Evolutionary conservation across 2,329 filamentous ascomycete species (phyloP), one percentile per base, ranked within the genome.

Genomic region (Monilinia fructigena): DNA sequence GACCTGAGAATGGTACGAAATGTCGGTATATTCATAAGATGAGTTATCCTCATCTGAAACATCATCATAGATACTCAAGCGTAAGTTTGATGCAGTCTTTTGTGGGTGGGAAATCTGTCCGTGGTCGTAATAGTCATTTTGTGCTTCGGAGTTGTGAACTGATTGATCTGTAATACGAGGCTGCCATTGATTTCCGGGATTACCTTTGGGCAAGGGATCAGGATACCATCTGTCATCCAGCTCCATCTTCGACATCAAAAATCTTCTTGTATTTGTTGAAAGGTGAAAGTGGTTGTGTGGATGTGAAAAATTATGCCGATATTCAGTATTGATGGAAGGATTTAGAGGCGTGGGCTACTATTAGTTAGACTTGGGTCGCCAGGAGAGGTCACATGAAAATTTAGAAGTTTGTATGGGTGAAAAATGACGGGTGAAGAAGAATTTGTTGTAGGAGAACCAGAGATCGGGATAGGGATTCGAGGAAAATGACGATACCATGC

Each of bases 171-270:
- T 26, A 3, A 7, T 8, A 35, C 58, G 58, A 60, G 58, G 58
- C n/a, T 38, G 45, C 23, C 12, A 26, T 50, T 60, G 45, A 7
- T 12, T 60, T 4, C 45, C 38, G 1, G 28, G 31, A n/a, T 23
- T 60, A 11, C 58, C n/a, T 18, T 48, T 50, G 23, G 58, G 58
- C 7, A 60, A 50, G n/a, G 58, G 58, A 60, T 50, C 45, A 38
- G 58, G 58, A 60, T 60, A 14, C 58, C 58, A 60, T 12, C 28
- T 38, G 38, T 60, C 58, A 2, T 60, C 58, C 0, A 60, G 45
- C 58, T 60, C 58, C 45, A 60, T 60, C 38, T 5, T 38, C 14
- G 45, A 38, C 20, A 50, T 60, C 16, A 50, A 48, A 7, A 4
- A 26, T 38, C 14, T 38, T 23, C 20, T 20, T 1, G 18, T 38